phyloP scores from a whole-genome alignment of 1,139 yeast genomes.

The Sugiyamaella novakii region DNA sequence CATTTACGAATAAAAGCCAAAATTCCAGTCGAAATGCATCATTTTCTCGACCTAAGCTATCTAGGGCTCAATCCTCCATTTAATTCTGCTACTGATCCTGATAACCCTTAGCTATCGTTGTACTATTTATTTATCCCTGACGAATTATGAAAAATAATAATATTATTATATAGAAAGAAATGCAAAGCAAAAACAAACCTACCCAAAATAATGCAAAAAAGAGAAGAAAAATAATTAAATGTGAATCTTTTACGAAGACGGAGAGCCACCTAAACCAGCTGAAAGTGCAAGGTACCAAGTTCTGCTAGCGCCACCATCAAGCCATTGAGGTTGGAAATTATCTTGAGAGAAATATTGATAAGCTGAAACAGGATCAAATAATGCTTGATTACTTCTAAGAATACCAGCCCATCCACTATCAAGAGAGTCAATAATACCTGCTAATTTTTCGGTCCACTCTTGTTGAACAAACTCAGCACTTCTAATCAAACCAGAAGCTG shows the following conservation, averaged over 20 bases:
- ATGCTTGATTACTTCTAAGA: constrained; percentile 73
- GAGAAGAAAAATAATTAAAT: background rate
- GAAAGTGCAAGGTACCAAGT: constrained; percentile 87
- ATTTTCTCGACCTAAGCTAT: constrained; percentile 5
- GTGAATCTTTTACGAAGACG: constrained; percentile 11
- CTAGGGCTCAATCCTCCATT: constrained; percentile 6
- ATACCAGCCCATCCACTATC: constrained; percentile 90
- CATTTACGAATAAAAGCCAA: constrained; percentile 17
- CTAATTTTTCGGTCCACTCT: constrained; percentile 71
- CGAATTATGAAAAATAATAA: no score
- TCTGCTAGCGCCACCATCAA: constrained; percentile 87
- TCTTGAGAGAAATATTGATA: constrained; percentile 66
- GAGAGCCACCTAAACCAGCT: constrained; percentile 44
- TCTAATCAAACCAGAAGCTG: constrained; percentile 77
- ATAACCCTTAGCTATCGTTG: no score
- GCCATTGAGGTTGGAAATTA: constrained; percentile 51
- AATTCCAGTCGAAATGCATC: constrained; percentile 16
- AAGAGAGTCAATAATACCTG: constrained; percentile 54
- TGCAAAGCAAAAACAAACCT: constrained; percentile 5
- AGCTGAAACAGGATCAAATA: constrained; percentile 66
- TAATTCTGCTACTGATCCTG: no score
- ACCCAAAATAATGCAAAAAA: constrained; percentile 8
- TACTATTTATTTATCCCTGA: no score
- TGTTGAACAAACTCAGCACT: constrained; percentile 66
- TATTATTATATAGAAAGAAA: constrained; percentile 1